Evolutionary conservation across 1,284 basidiomycete genomes (phyloP).

Genomic region (Marasmius oreades): DNA sequence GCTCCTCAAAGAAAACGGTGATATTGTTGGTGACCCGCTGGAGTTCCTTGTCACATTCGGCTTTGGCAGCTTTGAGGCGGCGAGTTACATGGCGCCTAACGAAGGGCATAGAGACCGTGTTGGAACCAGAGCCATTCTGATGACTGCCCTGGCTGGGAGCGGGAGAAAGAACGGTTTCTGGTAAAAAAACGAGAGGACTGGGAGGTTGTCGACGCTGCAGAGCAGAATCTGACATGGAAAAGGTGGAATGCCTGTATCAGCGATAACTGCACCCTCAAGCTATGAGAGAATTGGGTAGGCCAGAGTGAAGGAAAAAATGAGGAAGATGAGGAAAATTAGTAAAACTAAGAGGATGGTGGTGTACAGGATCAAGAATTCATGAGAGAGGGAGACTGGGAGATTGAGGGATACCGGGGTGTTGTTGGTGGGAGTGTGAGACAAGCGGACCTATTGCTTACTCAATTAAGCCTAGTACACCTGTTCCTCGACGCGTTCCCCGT

Average conservation of each 20-base stretch:
- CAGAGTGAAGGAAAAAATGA: constrained; percentile 7
- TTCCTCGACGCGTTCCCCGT: neutral
- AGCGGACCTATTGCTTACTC: neutral
- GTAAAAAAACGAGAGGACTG: constrained; percentile 72
- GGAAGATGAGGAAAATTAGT: constrained; percentile 24
- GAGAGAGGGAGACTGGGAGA: constrained; percentile 21
- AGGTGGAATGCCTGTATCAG: constrained; percentile 19
- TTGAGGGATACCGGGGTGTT: constrained; percentile 16
- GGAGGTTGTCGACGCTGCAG: constrained; percentile 67
- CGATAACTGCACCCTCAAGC: constrained; percentile 17
- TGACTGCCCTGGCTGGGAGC: constrained; percentile 33
- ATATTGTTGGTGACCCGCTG: constrained; percentile 90
- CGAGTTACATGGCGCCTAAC: constrained; percentile 92
- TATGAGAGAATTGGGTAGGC: constrained; percentile 8
- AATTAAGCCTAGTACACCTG: neutral
- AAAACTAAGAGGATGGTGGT: constrained; percentile 31
- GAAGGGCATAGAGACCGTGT: constrained; percentile 85
- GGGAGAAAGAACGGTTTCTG: constrained; percentile 58
- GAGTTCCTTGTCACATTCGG: constrained; percentile 93
- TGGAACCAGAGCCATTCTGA: constrained; percentile 50
- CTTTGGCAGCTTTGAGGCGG: constrained; percentile 90
- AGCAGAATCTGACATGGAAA: constrained; percentile 59
- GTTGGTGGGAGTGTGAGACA: constrained; percentile 4
- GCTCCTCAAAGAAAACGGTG: constrained; percentile 91
- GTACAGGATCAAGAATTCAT: constrained; percentile 13